Percentiles rank a stretch among this genome's conserved stretches.
Conservation (phyloP, 163 green algal species). For the Volvox carteri region DNA sequence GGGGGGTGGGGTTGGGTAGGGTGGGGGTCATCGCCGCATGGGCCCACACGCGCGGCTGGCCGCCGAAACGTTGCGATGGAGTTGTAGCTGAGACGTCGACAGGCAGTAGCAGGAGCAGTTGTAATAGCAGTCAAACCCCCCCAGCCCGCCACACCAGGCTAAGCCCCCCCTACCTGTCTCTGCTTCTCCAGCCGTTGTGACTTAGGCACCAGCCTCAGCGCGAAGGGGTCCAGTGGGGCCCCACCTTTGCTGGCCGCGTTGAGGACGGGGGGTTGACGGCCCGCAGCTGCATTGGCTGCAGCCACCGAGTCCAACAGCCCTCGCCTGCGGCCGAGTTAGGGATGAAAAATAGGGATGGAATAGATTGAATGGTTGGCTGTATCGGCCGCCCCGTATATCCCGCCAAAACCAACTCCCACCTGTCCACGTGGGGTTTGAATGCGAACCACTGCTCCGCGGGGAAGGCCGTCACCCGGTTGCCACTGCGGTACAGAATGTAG, state of each 20-base stretch:
- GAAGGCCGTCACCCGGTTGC: conserved; percentile 24
- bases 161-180: conserved; percentile 42
- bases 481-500: conserved; percentile 27
- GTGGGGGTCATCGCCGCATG: too few relatives aligned
- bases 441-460: conserved; percentile 41
- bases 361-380: too few relatives aligned
- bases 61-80: too few relatives aligned
- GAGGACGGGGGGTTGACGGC: background rate
- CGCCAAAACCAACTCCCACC: too few relatives aligned
- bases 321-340: background rate
- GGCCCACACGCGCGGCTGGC: too few relatives aligned
- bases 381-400: too few relatives aligned
- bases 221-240: background rate
- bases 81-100: too few relatives aligned
- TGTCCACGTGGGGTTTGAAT: conserved; percentile 53
- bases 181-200: conserved; percentile 48
- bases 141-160: too few relatives aligned
- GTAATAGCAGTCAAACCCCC: too few relatives aligned
- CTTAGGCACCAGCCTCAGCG: conserved; percentile 31
- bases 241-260: background rate
- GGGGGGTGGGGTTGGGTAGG: background rate
- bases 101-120: too few relatives aligned
- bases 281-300: conserved; percentile 24
- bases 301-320: conserved; percentile 32
- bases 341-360: too few relatives aligned